Percentiles rank a stretch among this genome's conserved stretches.
phyloP scores from a whole-genome alignment of 129 eudicot genomes.

The Saussurea involucrata region DNA sequence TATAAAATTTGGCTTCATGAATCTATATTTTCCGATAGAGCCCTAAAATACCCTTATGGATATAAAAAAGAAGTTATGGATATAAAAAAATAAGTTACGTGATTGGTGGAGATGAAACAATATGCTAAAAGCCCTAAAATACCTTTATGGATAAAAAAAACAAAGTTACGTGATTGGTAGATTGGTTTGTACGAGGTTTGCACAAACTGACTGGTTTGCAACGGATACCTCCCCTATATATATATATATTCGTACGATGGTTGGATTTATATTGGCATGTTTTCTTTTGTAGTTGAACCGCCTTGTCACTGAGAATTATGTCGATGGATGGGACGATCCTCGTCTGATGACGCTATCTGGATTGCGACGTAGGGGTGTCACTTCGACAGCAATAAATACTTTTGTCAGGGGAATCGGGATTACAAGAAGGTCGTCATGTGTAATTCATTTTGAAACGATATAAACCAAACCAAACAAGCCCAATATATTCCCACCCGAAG shows the following conservation, averaged over 20 bases:
- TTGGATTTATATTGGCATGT: neutral
- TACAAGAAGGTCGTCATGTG: conserved; percentile 68
- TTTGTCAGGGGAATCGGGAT: conserved; percentile 95
- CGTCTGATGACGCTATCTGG: conserved; percentile 98
- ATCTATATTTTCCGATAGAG: no score
- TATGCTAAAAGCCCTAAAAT: no score
- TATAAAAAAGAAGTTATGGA: no score
- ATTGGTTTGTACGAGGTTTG: no score
- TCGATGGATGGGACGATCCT: conserved; percentile 99
- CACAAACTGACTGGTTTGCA: no score
- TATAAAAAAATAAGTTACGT: no score
- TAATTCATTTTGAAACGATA: neutral
- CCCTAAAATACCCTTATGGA: no score
- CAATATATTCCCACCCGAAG: neutral
- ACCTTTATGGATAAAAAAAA: no score
- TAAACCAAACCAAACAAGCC: neutral
- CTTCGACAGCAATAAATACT: conserved; percentile 77
- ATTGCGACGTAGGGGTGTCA: conserved; percentile 89
- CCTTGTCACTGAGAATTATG: conserved; percentile 89
- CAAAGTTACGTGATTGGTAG: no score
- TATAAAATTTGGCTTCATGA: no score
- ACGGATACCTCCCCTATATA: no score
- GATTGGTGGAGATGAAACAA: no score
- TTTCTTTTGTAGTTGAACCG: conserved; percentile 64
- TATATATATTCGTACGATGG: neutral